A percentile compares a stretch with the other conserved stretches of the same genome.
Evolutionary conservation across 805 yeast species (phyloP).

Genomic region (Lipomyces oligophaga): DNA sequence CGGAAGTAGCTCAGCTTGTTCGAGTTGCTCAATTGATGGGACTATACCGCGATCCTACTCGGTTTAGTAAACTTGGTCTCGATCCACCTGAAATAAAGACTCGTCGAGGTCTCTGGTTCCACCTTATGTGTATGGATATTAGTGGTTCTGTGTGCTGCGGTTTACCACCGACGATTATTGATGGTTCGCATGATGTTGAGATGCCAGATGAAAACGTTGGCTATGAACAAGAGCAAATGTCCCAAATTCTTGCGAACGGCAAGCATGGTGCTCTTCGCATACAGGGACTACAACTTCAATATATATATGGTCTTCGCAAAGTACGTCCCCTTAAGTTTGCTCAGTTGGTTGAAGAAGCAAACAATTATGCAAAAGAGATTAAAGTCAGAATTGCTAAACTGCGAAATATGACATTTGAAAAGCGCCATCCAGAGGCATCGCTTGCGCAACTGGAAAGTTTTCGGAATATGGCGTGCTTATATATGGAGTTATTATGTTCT

Average conservation of each 20-base stretch:
- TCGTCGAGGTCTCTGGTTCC: constrained; percentile 20
- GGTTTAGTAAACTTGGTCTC: constrained; percentile 7
- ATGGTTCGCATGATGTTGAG: constrained; percentile 11
- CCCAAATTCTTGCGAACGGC: constrained; percentile 11
- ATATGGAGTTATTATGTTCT: constrained; percentile 4
- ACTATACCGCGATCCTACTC: constrained; percentile 18
- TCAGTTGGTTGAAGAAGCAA: constrained; percentile 5
- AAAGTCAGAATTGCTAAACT: constrained; percentile 1
- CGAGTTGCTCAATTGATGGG: constrained; percentile 19
- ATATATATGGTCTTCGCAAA: constrained; percentile 15
- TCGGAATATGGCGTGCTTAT: background rate
- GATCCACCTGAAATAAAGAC: background rate
- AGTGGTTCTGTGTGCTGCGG: constrained; percentile 19
- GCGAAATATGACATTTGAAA: constrained; percentile 3
- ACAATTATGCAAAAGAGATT: constrained; percentile 1
- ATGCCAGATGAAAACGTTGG: constrained; percentile 11
- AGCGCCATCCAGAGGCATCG: constrained; percentile 7
- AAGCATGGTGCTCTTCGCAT: constrained; percentile 5
- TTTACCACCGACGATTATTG: constrained; percentile 11
- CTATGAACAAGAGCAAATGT: constrained; percentile 15
- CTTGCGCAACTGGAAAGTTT: background rate
- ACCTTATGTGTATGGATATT: constrained; percentile 16
- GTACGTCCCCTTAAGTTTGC: constrained; percentile 1
- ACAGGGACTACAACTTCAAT: constrained; percentile 8
- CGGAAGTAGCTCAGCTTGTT: constrained; percentile 9